Base-by-base conservation (phyloP, 148 eudicot species). In the Polygonum maritimum region DNA sequence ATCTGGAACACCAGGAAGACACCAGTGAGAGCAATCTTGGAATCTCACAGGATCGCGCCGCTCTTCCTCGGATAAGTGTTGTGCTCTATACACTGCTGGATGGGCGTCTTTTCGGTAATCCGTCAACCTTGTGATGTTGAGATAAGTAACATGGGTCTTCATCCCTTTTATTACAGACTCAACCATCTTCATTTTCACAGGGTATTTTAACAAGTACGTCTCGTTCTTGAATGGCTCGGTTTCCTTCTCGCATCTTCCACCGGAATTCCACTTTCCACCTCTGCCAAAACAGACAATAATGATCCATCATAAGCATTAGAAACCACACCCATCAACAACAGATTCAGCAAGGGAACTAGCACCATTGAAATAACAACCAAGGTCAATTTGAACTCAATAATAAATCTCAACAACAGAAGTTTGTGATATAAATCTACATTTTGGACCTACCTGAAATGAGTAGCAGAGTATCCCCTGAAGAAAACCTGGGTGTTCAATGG, bases 181-280 rank as follows among this genome's bases (percentile, higher is more conserved):
- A 71, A 95, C 69, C n/a, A 87, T 86, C 33, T 71, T 72, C 97
- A 92, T 92, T 81, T 89, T 95, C 49, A 83, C 75, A 3, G 94
- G 97, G 70, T 95, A 95, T 36, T 54, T 40, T 65, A 90, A 74
- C 5, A 84, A 44, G 26, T 92, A 87, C 78, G 87, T 89, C 3
- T 86, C 83, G 0, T 82, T 84, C 60, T 95, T 89, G 76, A 75
- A 87, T 19, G 99, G 97, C 78, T 88, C 89, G 0, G 88, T 90
- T 74, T 95, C 97, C 58, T 86, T 83, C 79, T 90, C 91, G 49
- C 99, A 95, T 84, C 77, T 80, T 48, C 99, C 99, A 0, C 97
- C 97, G 0, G 99, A 92, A 69, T 95, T 95, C 99, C 99, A 95
- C 71, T 91, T 94, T 62, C 99, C 97, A n/a, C 99, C 99, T 3